Evolutionary conservation across 257 asterid genomes (phyloP).

Genomic region (Salvia rosmarinus): DNA sequence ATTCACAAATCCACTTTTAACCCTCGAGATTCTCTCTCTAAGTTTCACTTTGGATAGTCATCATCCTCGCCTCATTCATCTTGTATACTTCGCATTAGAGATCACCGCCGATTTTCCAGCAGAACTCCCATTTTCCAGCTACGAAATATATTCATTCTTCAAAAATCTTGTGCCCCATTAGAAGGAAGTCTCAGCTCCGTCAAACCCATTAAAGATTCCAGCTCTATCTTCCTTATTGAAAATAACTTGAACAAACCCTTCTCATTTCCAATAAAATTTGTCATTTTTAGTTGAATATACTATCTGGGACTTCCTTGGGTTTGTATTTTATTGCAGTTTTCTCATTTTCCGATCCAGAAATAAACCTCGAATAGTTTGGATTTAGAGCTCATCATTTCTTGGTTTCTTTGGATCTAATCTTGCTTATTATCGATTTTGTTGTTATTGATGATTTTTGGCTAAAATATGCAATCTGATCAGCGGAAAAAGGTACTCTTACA

Average conservation of each 20-base stretch:
- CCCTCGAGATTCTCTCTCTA: slow-evolving; percentile 32
- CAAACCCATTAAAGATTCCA: slow-evolving; percentile 39
- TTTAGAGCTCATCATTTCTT: slow-evolving; percentile 34
- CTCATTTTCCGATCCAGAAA: slow-evolving; percentile 41
- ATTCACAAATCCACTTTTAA: slow-evolving; percentile 16
- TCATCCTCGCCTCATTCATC: slow-evolving; percentile 33
- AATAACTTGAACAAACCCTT: slow-evolving; percentile 20
- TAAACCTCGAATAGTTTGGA: slow-evolving; percentile 24
- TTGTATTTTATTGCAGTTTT: slow-evolving; percentile 21
- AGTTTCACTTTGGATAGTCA: slow-evolving; percentile 27
- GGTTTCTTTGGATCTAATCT: slow-evolving; percentile 44
- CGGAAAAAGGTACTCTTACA: slow-evolving; percentile 62
- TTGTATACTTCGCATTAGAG: slow-evolving; percentile 36
- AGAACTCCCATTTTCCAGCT: slow-evolving; percentile 41
- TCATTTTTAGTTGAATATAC: slow-evolving; percentile 37
- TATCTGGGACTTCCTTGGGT: slow-evolving; percentile 42
- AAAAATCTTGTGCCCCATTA: slow-evolving; percentile 12
- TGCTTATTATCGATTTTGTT: slow-evolving; percentile 32
- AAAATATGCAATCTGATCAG: slow-evolving; percentile 81
- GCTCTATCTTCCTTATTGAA: slow-evolving; percentile 29
- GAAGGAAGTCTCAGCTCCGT: slow-evolving; percentile 25
- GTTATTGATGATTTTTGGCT: slow-evolving; percentile 54
- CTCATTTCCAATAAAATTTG: slow-evolving; percentile 9
- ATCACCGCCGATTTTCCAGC: slow-evolving; percentile 36
- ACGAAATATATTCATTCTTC: neutral